Evolutionary conservation across 2,329 filamentous ascomycete genomes (phyloP).

Genomic region (Camillea tinctor): DNA sequence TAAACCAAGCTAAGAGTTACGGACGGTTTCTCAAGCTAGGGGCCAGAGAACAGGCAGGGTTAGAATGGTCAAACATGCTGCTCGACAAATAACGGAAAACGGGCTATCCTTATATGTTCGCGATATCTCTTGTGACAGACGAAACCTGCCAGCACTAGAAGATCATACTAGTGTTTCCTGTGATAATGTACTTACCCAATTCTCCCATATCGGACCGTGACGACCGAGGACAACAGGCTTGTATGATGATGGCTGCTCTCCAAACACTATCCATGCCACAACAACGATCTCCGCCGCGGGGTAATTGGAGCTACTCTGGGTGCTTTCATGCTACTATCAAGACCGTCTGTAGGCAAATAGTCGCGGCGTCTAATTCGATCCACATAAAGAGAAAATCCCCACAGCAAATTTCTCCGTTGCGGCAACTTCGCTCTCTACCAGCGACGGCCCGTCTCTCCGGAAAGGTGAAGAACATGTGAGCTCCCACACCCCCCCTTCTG

Average conservation of each 20-base stretch:
- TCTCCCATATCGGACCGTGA: constrained; percentile 51
- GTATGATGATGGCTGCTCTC: constrained; percentile 27
- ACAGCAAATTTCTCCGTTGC: constrained; percentile 25
- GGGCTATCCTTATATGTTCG: constrained; percentile 25
- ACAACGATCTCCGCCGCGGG: constrained; percentile 33
- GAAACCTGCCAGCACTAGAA: not conserved
- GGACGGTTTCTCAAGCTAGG: constrained; percentile 2
- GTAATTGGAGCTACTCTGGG: constrained; percentile 28
- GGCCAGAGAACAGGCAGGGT: not conserved
- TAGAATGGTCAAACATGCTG: constrained; percentile 1
- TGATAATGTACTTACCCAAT: constrained; percentile 31
- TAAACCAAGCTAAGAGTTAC: constrained; percentile 24
- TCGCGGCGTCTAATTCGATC: not conserved
- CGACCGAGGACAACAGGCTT: constrained; percentile 43
- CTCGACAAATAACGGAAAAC: constrained; percentile 6
- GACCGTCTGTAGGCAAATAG: not conserved
- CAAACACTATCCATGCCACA: constrained; percentile 22
- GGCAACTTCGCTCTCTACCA: constrained; percentile 27
- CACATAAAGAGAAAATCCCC: constrained; percentile 11
- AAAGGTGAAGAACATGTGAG: constrained; percentile 8
- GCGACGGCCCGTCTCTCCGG: constrained; percentile 32
- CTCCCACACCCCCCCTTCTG: not conserved
- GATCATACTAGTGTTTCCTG: constrained; percentile 12
- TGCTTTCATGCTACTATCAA: not conserved
- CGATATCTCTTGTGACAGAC: not conserved